Base-by-base conservation (phyloP, 2,329 filamentous ascomycete species). In the Sporothrix mexicana region DNA sequence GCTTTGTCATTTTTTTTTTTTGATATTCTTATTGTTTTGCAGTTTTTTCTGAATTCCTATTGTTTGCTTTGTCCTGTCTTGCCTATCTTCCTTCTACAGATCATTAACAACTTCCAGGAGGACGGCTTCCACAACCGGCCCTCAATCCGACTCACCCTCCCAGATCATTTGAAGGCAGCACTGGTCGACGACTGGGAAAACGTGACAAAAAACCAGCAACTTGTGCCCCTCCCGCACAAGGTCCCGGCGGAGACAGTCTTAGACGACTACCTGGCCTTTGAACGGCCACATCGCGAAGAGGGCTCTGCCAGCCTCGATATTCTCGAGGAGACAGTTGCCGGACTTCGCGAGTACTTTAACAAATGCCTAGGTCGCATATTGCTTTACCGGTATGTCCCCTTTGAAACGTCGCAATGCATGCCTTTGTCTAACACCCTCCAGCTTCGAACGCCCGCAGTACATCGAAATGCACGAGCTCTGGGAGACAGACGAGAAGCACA, bases 151-250 rank as follows among this genome's bases (percentile, higher is more conserved):
- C 88, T 99, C 57, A 87, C 91, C 68, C 90, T 98, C 76, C 94
- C 96, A 0, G 96, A 98, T 79, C 90, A 92, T 76, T 87, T 99
- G 76, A 98, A 98, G 84, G 93, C 93, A 17, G 88, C 97, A 75
- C 89, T 99, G 2, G 96, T 99, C 25, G 96, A 99, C 80, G 96
- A 99, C 81, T 99, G 96, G 96, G 96, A 99, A 82, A 97, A 98
- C 78, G 91, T 99, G 74, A 99, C 96, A 72, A 98, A 98, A 84
- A 96, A 97, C 80, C 90, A 94, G 77, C 93, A 95, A 79, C 90
- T 98, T 3, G 93, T 98, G 45, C 91, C 93, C 1, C 85, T 99
- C 17, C 96, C 96, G 0, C 91, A 94, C 64, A 85, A 87, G 41
- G 88, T 91, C 69, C 90, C 95, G 0, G 93, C 96, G 74, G 89